Percentiles rank a stretch among this genome's conserved stretches.
Conservation (phyloP, 2,329 filamentous ascomycete species). For the Colletotrichum sublineola region DNA sequence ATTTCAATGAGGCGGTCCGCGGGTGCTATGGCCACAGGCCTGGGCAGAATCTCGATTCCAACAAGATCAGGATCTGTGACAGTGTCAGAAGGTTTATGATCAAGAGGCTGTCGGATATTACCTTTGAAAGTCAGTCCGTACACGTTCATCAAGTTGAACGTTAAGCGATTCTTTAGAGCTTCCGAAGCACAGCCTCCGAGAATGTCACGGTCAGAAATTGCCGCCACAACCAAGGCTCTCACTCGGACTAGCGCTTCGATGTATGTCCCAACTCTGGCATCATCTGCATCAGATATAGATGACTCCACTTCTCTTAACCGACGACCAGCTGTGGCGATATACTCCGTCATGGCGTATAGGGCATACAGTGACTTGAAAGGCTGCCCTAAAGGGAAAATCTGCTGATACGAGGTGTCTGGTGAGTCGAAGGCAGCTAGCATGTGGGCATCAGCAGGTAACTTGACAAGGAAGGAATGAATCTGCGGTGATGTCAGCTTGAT, state of each 20-base stretch:
- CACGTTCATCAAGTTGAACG: conserved; percentile 68
- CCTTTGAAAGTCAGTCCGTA: conserved; percentile 69
- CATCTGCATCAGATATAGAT: conserved; percentile 30
- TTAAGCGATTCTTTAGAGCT: conserved; percentile 63
- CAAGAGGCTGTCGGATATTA: conserved; percentile 47
- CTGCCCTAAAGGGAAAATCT: conserved; percentile 77
- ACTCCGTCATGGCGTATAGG: conserved; percentile 74
- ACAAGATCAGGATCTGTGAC: conserved; percentile 44
- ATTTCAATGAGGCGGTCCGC: conserved; percentile 49
- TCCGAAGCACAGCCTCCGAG: conserved; percentile 48
- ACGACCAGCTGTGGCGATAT: conserved; percentile 62
- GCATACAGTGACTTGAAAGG: conserved; percentile 83
- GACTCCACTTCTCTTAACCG: conserved; percentile 44
- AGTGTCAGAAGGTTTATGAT: conserved; percentile 41
- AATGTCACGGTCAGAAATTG: conserved; percentile 38
- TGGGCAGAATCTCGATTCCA: not conserved
- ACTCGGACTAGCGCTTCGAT: conserved; percentile 57
- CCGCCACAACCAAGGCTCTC: conserved; percentile 69
- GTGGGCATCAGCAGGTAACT: conserved; percentile 76
- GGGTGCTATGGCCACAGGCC: conserved; percentile 45
- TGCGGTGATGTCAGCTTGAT: conserved; percentile 48
- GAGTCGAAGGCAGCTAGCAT: conserved; percentile 72
- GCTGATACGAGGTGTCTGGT: conserved; percentile 63
- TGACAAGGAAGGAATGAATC: conserved; percentile 79
- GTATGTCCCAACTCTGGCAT: conserved; percentile 47